Evolutionary conservation across 140 eudicot genomes (phyloP).

Genomic region (Artemisia princeps): DNA sequence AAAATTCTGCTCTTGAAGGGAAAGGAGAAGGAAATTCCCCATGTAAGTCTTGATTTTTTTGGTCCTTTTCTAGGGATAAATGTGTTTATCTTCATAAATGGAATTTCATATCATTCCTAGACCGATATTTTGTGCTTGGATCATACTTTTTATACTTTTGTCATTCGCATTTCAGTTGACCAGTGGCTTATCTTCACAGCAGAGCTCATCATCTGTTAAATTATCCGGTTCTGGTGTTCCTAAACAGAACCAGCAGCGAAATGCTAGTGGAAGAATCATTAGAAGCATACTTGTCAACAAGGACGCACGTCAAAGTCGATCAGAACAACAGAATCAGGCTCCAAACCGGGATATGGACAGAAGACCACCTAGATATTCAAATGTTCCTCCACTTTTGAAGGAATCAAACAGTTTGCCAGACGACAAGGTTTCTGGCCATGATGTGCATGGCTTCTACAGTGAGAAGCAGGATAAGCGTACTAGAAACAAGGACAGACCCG

Average conservation of each 20-base stretch:
- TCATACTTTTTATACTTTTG: not conserved
- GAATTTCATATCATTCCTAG: not conserved
- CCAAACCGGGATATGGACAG: conserved; percentile 48
- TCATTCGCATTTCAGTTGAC: conserved; percentile 35
- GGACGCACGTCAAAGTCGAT: conserved; percentile 46
- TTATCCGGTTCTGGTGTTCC: conserved; percentile 27
- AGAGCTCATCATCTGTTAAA: conserved; percentile 36
- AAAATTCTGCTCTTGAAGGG: conserved; percentile 85
- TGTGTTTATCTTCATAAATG: not conserved
- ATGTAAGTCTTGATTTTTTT: conserved; percentile 36
- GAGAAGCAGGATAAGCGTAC: conserved; percentile 65
- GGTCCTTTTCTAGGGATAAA: not conserved
- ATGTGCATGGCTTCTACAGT: conserved; percentile 29
- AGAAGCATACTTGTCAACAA: conserved; percentile 69
- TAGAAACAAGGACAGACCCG: conserved; percentile 83
- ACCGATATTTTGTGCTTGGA: not conserved
- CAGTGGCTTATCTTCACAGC: conserved; percentile 36
- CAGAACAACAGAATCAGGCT: conserved; percentile 42
- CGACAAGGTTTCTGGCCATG: conserved; percentile 27
- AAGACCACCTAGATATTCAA: conserved; percentile 71
- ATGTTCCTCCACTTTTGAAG: conserved; percentile 28
- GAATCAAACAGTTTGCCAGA: conserved; percentile 45
- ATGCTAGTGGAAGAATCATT: conserved; percentile 67
- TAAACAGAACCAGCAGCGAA: conserved; percentile 57
- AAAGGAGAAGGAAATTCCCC: conserved; percentile 62